Evolutionary conservation across 176 grass and related monocot genomes (phyloP).

Genomic region (Ensete glaucum): DNA sequence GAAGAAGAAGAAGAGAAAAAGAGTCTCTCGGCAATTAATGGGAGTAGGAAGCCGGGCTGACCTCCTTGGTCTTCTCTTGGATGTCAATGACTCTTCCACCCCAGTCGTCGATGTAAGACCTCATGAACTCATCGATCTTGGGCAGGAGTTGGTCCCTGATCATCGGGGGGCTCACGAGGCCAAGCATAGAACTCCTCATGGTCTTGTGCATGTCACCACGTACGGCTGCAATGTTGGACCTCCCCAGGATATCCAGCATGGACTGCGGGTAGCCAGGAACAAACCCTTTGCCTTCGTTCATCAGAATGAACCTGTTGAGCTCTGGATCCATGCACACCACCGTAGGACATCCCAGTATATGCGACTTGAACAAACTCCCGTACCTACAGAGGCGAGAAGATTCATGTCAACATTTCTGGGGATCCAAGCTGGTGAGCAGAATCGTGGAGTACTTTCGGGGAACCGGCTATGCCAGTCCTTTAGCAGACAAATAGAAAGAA

Average conservation of each 20-base stretch:
- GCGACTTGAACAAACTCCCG: constrained; percentile 77
- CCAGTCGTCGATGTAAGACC: constrained; percentile 52
- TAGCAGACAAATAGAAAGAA: background rate
- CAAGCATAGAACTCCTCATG: constrained; percentile 73
- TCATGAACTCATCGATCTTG: constrained; percentile 92
- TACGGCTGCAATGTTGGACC: constrained; percentile 83
- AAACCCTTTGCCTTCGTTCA: constrained; percentile 62
- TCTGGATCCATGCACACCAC: constrained; percentile 97
- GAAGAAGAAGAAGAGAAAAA: too few relatives aligned
- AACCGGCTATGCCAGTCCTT: background rate
- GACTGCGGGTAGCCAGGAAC: constrained; percentile 93
- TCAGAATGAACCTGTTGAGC: constrained; percentile 60
- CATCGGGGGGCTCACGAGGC: constrained; percentile 44
- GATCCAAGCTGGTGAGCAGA: background rate
- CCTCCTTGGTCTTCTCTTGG: constrained; percentile 97
- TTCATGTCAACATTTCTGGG: too few relatives aligned
- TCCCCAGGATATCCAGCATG: constrained; percentile 79
- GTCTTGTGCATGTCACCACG: constrained; percentile 65
- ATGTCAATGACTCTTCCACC: constrained; percentile 54
- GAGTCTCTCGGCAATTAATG: too few relatives aligned
- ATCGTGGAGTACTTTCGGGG: background rate
- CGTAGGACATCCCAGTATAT: constrained; percentile 94
- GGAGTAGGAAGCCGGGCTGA: background rate
- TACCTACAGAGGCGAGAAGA: constrained; percentile 36
- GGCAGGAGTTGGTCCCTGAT: constrained; percentile 57